These are phyloP conservation scores for Sphagnum tenellum DNA, from an alignment of 225 moss, liverwort and hornwort species.

Conservation along the genomic window DNA sequence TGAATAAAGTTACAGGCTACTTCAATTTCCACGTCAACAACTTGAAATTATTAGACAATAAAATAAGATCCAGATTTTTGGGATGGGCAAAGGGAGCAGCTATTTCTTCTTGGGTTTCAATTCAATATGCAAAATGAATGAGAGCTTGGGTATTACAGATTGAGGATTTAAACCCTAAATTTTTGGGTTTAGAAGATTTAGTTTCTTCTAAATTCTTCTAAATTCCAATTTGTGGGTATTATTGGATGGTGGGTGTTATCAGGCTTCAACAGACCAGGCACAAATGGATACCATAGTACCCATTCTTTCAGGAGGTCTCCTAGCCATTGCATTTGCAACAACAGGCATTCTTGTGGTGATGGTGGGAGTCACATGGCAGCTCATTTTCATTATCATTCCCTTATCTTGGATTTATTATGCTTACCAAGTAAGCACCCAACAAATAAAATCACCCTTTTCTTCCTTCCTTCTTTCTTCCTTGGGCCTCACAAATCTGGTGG, in stretches of 20 bases:
- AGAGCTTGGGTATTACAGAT: too few species aligned
- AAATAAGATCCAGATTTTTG: too few species aligned
- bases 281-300: slow-evolving; percentile 31
- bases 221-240: neutral
- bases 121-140: too few species aligned
- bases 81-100: too few species aligned
- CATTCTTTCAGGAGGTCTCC: slow-evolving; percentile 22
- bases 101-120: too few species aligned
- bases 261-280: slow-evolving; percentile 59
- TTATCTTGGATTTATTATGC: slow-evolving; percentile 22
- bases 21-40: neutral
- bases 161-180: too few species aligned
- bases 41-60: too few species aligned
- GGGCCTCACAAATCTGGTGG: too few species aligned
- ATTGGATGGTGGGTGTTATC: neutral
- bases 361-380: slow-evolving; percentile 24
- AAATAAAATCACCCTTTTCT: too few species aligned
- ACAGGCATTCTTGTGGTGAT: slow-evolving; percentile 39
- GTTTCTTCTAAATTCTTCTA: too few species aligned
- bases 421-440: slow-evolving; percentile 31
- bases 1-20: neutral
- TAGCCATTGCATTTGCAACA: slow-evolving; percentile 37
- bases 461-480: too few species aligned
- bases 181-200: too few species aligned
- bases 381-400: slow-evolving; percentile 23